Percentiles rank a stretch among this genome's conserved stretches.
Conservation (phyloP, 2,329 filamentous ascomycete species). For the Coniella vitis region DNA sequence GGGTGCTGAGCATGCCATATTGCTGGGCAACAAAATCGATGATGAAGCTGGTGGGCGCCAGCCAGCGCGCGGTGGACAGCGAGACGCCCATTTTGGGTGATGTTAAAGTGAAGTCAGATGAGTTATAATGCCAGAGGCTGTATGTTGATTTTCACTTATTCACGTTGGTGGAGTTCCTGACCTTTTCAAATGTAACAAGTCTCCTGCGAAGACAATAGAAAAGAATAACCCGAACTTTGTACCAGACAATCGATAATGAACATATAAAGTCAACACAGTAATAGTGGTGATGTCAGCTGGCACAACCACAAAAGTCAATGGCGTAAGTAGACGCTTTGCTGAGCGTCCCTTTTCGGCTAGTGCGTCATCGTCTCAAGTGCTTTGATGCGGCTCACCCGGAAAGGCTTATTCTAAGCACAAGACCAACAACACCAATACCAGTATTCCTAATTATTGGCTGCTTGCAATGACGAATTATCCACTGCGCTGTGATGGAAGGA, state of each 20-base stretch:
- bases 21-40: conserved; percentile 53
- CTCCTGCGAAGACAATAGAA: no score
- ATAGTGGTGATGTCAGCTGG: conserved; percentile 8
- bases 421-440: no score
- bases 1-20: conserved; percentile 49
- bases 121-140: no score
- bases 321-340: not conserved
- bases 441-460: no score
- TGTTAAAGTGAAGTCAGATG: not conserved
- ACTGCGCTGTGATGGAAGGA: no score
- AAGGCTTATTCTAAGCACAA: no score
- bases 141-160: no score
- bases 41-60: conserved; percentile 47
- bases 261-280: not conserved
- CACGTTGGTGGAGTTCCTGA: no score
- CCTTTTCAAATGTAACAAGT: no score
- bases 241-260: no score
- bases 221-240: no score
- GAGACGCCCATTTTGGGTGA: conserved; percentile 40
- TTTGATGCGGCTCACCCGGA: not conserved
- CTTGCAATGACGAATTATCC: no score
- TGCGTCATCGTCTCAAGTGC: conserved; percentile 12
- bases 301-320: conserved; percentile 5
- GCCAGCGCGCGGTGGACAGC: conserved; percentile 44
- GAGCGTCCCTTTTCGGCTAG: not conserved